Percentiles rank a stretch among this genome's conserved stretches.
phyloP scores from a whole-genome alignment of 1,284 basidiomycete species.

The Moesziomyces parantarcticus region DNA sequence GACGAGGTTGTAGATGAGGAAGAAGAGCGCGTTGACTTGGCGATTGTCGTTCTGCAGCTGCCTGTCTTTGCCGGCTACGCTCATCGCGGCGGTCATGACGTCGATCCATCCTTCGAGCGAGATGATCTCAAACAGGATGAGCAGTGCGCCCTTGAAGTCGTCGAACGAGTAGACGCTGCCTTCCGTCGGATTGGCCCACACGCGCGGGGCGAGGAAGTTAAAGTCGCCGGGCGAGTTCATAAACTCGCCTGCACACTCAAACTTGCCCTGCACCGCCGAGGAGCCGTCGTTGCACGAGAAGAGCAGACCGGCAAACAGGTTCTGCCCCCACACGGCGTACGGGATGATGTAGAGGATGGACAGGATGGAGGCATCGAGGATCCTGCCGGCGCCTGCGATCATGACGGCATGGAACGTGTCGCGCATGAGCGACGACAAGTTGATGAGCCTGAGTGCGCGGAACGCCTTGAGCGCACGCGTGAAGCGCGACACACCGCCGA shows the following conservation, averaged over 20 bases:
- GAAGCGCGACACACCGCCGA: conserved; percentile 79
- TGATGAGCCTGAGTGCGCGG: conserved; percentile 88
- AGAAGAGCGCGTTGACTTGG: conserved; percentile 81
- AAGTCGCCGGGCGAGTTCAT: conserved; percentile 70
- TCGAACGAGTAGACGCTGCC: conserved; percentile 92
- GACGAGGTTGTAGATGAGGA: conserved; percentile 90
- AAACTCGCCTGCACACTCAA: conserved; percentile 82
- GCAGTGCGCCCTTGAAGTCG: conserved; percentile 82
- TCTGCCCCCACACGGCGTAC: conserved; percentile 95
- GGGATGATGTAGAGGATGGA: conserved; percentile 93
- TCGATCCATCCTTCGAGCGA: conserved; percentile 94
- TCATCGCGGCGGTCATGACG: conserved; percentile 85
- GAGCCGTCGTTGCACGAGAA: conserved; percentile 83
- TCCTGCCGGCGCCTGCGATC: conserved; percentile 85
- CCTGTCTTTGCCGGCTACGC: conserved; percentile 75
- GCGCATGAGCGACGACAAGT: conserved; percentile 76
- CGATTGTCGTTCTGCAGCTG: conserved; percentile 60
- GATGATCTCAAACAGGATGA: conserved; percentile 96
- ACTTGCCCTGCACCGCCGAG: conserved; percentile 72
- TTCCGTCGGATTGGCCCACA: conserved; percentile 86
- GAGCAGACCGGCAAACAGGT: conserved; percentile 88
- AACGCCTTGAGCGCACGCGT: conserved; percentile 90
- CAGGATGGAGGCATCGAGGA: conserved; percentile 90
- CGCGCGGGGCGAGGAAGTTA: conserved; percentile 81
- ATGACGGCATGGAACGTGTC: conserved; percentile 91